Evolutionary conservation across 805 yeast genomes (phyloP).

Genomic region (Lachancea quebecensis): DNA sequence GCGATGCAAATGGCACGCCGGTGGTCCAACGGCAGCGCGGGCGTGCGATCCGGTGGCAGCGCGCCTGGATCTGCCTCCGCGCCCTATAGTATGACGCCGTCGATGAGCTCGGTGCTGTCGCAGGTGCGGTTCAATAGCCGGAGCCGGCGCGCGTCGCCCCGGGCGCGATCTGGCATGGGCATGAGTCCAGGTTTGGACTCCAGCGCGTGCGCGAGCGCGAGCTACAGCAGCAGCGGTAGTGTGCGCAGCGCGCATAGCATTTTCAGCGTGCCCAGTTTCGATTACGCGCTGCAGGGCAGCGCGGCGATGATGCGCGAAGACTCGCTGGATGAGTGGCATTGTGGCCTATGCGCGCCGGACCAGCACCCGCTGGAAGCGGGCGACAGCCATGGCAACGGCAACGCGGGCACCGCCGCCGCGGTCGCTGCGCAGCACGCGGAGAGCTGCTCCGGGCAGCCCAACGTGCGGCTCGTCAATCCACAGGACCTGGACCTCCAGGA

Average conservation of each 20-base stretch:
- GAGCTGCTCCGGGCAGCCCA: slow-evolving; percentile 3
- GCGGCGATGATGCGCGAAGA: not conserved
- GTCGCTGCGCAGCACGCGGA: too few relatives aligned
- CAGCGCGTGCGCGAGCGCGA: not conserved
- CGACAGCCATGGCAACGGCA: not conserved
- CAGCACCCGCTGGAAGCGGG: not conserved
- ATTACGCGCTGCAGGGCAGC: not conserved
- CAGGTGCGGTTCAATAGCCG: slow-evolving; percentile 12
- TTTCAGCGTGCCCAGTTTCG: not conserved
- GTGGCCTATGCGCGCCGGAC: not conserved
- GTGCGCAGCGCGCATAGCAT: not conserved
- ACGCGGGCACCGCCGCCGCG: not conserved
- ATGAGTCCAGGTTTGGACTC: not conserved
- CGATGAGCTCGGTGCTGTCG: slow-evolving; percentile 23
- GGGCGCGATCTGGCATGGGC: too few relatives aligned
- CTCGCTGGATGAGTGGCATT: slow-evolving; percentile 4
- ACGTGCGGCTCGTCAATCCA: slow-evolving; percentile 16
- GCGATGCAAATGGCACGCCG: not conserved
- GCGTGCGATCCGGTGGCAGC: not conserved
- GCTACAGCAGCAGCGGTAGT: not conserved
- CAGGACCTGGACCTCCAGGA: slow-evolving; percentile 23
- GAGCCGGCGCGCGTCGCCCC: not conserved
- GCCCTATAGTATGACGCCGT: slow-evolving; percentile 16
- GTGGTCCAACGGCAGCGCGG: not conserved
- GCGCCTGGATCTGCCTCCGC: not conserved